Percentiles rank a stretch among this genome's conserved stretches.
Evolutionary conservation across 805 yeast species (phyloP).

Genomic region (Dipodascus geniculatus): DNA sequence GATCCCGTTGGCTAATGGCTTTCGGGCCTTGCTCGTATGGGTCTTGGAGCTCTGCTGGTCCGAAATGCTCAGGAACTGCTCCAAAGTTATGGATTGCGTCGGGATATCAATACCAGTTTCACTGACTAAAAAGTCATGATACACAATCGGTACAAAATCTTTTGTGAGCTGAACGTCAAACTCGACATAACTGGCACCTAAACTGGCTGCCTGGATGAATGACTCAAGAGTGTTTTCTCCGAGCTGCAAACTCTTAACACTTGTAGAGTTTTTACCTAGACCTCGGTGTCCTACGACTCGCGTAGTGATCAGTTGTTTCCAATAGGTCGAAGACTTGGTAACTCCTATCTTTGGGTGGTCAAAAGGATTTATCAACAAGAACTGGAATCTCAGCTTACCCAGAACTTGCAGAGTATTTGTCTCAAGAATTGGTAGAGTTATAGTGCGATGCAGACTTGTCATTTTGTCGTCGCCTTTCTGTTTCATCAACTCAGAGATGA

Average conservation of each 20-base stretch:
- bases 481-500: slow-evolving; percentile 49
- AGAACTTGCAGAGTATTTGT: slow-evolving; percentile 57
- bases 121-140: slow-evolving; percentile 89
- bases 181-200: slow-evolving; percentile 94
- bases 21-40: not conserved
- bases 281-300: slow-evolving; percentile 96
- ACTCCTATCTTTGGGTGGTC: slow-evolving; percentile 54
- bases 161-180: slow-evolving; percentile 93
- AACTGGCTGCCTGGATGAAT: slow-evolving; percentile 88
- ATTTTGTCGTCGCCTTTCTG: slow-evolving; percentile 51
- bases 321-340: slow-evolving; percentile 64
- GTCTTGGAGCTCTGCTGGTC: not conserved
- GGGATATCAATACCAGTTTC: slow-evolving; percentile 95
- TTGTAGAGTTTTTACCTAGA: slow-evolving; percentile 71
- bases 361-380: slow-evolving; percentile 61
- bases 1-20: not conserved
- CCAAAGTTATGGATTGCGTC: slow-evolving; percentile 83
- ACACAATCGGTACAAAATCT: slow-evolving; percentile 82
- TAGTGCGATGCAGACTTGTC: slow-evolving; percentile 50
- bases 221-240: slow-evolving; percentile 95
- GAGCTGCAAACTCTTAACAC: slow-evolving; percentile 67
- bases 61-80: slow-evolving; percentile 48
- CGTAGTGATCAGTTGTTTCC: slow-evolving; percentile 82
- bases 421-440: slow-evolving; percentile 69
- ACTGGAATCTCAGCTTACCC: slow-evolving; percentile 70